These are phyloP conservation scores for Penicillium bialowiezense DNA, from an alignment of 495 filamentous ascomycete species.

Conservation along the genomic window DNA sequence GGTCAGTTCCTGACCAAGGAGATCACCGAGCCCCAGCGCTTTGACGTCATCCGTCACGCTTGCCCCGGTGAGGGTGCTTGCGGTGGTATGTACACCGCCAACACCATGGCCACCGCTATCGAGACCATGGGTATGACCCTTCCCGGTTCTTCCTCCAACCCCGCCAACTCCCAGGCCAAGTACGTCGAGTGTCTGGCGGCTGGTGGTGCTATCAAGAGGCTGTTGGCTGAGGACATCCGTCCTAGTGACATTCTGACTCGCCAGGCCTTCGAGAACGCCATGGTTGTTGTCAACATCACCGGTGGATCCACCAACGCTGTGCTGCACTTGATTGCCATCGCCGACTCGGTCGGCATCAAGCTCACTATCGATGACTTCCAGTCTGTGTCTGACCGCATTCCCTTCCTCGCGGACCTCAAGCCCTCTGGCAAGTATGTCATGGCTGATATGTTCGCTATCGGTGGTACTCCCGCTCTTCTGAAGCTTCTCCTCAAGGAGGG, in stretches of 20 bases:
- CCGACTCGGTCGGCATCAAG: constrained; percentile 88
- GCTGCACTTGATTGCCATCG: constrained; percentile 94
- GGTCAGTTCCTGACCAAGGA: constrained; percentile 90
- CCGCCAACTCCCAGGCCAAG: constrained; percentile 84
- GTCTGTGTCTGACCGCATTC: constrained; percentile 82
- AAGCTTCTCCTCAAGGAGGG: constrained; percentile 91
- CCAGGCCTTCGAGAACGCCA: constrained; percentile 92
- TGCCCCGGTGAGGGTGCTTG: constrained; percentile 93
- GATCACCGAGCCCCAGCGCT: constrained; percentile 85
- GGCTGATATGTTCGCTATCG: constrained; percentile 84
- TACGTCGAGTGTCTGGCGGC: constrained; percentile 79
- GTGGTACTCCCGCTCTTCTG: constrained; percentile 85
- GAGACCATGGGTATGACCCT: constrained; percentile 95
- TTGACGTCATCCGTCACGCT: constrained; percentile 92
- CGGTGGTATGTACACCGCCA: constrained; percentile 99
- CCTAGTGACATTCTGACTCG: constrained; percentile 89
- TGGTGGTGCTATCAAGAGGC: constrained; percentile 80
- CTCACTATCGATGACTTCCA: constrained; percentile 98
- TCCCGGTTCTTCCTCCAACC: constrained; percentile 88
- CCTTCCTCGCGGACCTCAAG: constrained; percentile 95
- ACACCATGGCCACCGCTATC: constrained; percentile 98
- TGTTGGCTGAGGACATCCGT: constrained; percentile 83
- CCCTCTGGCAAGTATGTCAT: constrained; percentile 97
- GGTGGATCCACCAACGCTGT: constrained; percentile 97
- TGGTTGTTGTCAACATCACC: constrained; percentile 92